Evolutionary conservation across 202 grass and related monocot species (phyloP).

Genomic region (Dendrocalamus latiflorus): DNA sequence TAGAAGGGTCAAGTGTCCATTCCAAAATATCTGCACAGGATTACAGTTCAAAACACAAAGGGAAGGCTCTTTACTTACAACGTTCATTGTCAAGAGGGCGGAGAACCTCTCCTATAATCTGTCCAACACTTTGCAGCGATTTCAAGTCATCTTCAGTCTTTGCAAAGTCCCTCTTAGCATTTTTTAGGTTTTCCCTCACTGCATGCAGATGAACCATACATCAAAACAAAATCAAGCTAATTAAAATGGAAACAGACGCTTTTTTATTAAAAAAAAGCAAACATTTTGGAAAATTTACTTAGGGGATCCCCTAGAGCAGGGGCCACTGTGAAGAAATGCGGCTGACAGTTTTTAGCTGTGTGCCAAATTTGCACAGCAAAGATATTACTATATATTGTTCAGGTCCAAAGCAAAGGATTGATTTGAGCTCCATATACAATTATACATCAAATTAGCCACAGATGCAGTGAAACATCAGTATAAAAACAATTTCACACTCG

Average conservation of each 20-base stretch:
- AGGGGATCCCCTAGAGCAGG: background rate
- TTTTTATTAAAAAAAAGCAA: background rate
- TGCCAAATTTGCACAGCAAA: background rate
- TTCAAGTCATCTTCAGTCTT: no score
- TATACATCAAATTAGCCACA: background rate
- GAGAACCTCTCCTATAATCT: no score
- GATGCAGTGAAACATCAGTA: background rate
- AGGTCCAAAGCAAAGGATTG: background rate
- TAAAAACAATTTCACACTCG: background rate
- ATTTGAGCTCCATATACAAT: background rate
- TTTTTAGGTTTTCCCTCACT: constrained; percentile 83
- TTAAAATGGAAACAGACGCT: background rate
- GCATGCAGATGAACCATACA: constrained; percentile 33
- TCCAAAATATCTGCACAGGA: no score
- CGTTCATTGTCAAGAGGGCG: no score
- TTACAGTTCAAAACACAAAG: no score
- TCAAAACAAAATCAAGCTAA: constrained; percentile 7
- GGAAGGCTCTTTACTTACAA: no score
- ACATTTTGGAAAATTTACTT: background rate
- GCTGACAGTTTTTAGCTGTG: background rate
- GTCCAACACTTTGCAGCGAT: no score
- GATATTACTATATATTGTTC: background rate
- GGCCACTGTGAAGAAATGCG: background rate
- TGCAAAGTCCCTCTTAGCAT: no score
- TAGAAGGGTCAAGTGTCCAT: background rate